Evolutionary conservation across 108 stramenopile species (phyloP), one percentile per base, ranked within the genome.

Genomic region (Schizochytrium sp.): DNA sequence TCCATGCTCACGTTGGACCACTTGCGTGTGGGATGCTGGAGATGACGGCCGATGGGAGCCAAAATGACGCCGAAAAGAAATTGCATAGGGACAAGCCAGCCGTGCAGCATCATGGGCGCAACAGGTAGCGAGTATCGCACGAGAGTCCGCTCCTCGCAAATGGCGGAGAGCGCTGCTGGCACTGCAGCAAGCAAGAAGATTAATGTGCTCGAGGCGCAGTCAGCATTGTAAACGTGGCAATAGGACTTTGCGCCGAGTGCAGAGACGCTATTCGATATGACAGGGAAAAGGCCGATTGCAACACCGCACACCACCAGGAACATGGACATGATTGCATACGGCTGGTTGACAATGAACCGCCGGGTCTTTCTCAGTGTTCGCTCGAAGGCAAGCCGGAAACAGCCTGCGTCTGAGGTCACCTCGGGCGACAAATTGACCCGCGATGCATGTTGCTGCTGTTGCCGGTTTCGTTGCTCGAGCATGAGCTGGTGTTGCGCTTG

Each of bases 31-130:
- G 76, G 76, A 23, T 83, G 76, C 76, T 83, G 76, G 16, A 83
- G 28, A 23, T 83, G 76, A 12, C 76, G 45, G 76, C 76, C 76
- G 51, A 83, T 47, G 6, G 76, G 76, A 6, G 76, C 76, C 18
- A 83, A 45, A 6, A 83, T 12, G 45, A 83, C 23, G n/a, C 76
- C 76, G 48, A 83, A 83, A 16, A 83, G 48, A 23, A 83, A 83
- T 23, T 83, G 76, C 76, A 83, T 83, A 45, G 76, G 76, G 23
- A 83, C 76, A 23, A 83, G 76, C 76, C 76, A 83, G 51, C 48
- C 76, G 28, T 83, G 76, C 76, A 83, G 76, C 76, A 83, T 53
- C 51, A 83, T 53, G 25, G 76, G 76, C 25, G 76, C 76, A 34
- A 83, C 76, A 23, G 76, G 76, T 12, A 83, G 48, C 23, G 76